Base-by-base conservation (phyloP, 164 flowering plant species). In the Nelumbo lutea region DNA sequence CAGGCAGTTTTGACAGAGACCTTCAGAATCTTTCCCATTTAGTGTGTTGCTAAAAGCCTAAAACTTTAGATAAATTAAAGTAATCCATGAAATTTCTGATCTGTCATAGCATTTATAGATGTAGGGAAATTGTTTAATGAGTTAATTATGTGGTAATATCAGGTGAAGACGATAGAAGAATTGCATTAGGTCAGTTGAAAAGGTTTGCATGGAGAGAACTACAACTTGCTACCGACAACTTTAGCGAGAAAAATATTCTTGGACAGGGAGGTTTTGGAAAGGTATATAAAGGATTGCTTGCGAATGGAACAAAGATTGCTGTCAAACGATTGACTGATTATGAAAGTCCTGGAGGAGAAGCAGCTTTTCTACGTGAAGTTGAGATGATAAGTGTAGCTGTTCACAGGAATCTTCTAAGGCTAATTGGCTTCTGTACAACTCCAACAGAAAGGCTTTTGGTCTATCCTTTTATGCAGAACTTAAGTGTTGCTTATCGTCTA, bases 251-350 rank as follows among this genome's bases (percentile, higher is more conserved):
- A 71, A 88, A 85, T 78, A 88, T 91, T 71, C 88, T 90, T 62
- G 97, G 97, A 62, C 93, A 88, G 77, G 97, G 96, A 68, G 97
- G 97, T 50, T 91, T 89, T 65, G 97, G 97, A 50, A 91, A 88
- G 71, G 97, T 90, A 46, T 90, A 90, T 63, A 88, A 82, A 80
- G 97, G 97, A 47, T 84, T 88, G 72, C 86, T 91, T 64, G 59
- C 76, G 41, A 96, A 91, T 78, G 76, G 75, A 66, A 86, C 90
- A 15, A 83, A 87, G 77, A 79, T 91, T 75, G 96, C 94, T 42
- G 94, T 91, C 56, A 91, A 91, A 75, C 81, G 97, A 40, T 76
- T 91, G 65, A 91, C 87, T 61, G 93, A 91, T 72, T 80, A 78
- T 69, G 90, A 88, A 75, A 90, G 92, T 69, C 96, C 93, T 39